Evolutionary conservation across 495 filamentous ascomycete species (phyloP).

Genomic region (Penicillium pulvis): DNA sequence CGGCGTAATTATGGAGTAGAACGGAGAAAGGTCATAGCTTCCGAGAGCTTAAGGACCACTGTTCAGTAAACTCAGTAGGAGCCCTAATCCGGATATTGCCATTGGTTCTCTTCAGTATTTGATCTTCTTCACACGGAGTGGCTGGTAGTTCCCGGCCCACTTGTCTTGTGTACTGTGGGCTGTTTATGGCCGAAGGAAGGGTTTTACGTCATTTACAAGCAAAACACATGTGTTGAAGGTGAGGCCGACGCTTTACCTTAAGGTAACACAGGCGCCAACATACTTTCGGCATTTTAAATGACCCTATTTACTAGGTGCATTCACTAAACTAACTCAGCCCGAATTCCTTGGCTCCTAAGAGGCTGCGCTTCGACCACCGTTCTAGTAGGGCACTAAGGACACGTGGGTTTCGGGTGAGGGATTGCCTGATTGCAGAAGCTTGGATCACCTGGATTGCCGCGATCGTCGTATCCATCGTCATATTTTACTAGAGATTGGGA

Average conservation of each 20-base stretch:
- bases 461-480: not conserved
- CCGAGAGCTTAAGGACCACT: not conserved
- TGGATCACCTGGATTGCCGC: not conserved
- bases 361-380: constrained; percentile 4
- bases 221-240: too few species aligned
- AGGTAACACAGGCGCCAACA: not conserved
- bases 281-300: not conserved
- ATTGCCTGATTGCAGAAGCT: constrained; percentile 11
- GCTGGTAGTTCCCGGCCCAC: not conserved
- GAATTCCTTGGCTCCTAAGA: not conserved
- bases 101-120: not conserved
- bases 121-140: not conserved
- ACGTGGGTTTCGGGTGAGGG: constrained; percentile 6
- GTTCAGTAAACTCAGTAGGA: too few species aligned
- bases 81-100: not conserved
- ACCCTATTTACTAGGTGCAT: constrained; percentile 2
- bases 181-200: not conserved
- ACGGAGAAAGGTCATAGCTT: not conserved
- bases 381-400: not conserved
- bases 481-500: too few species aligned
- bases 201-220: not conserved
- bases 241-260: too few species aligned
- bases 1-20: not conserved
- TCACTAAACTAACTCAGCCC: not conserved
- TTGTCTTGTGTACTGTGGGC: not conserved